A percentile compares a stretch with the other conserved stretches of the same genome.
These are phyloP conservation scores for Ballota nigra DNA, from an alignment of 257 asterid genomes.

Conservation along the genomic window DNA sequence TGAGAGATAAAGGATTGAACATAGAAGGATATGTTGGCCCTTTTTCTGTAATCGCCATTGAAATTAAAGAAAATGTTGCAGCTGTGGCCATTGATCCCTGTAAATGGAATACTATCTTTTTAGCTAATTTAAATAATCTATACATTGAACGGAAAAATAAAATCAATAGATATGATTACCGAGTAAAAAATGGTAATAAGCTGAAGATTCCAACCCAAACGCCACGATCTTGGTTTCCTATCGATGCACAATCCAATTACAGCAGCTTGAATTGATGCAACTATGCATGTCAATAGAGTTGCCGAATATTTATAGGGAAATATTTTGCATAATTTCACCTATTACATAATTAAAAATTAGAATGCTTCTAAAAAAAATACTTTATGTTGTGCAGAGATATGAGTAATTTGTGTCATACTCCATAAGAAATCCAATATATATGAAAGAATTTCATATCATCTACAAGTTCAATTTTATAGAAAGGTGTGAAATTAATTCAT, in stretches of 20 bases:
- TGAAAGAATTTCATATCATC: too few relatives aligned
- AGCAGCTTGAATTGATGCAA: conserved; percentile 45
- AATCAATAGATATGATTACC: too few relatives aligned
- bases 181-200: conserved; percentile 58
- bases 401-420: too few relatives aligned
- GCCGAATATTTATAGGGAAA: conserved; percentile 51
- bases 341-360: too few relatives aligned
- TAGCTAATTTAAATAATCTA: too few relatives aligned
- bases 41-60: conserved; percentile 43
- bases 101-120: neutral
- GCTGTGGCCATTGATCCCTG: conserved; percentile 62
- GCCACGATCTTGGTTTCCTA: conserved; percentile 41
- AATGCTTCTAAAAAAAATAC: too few relatives aligned
- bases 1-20: conserved; percentile 61
- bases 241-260: conserved; percentile 46
- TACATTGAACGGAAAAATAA: too few relatives aligned
- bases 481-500: too few relatives aligned
- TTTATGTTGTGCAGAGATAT: too few relatives aligned
- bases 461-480: too few relatives aligned
- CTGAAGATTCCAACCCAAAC: conserved; percentile 48
- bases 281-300: conserved; percentile 35
- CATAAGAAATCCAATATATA: too few relatives aligned
- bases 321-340: conserved; percentile 36
- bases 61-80: conserved; percentile 44
- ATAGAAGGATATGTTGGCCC: conserved; percentile 77